Percentiles rank a stretch among this genome's conserved stretches.
phyloP scores from a whole-genome alignment of 176 grass and related monocot genomes.

The Triticum urartu region DNA sequence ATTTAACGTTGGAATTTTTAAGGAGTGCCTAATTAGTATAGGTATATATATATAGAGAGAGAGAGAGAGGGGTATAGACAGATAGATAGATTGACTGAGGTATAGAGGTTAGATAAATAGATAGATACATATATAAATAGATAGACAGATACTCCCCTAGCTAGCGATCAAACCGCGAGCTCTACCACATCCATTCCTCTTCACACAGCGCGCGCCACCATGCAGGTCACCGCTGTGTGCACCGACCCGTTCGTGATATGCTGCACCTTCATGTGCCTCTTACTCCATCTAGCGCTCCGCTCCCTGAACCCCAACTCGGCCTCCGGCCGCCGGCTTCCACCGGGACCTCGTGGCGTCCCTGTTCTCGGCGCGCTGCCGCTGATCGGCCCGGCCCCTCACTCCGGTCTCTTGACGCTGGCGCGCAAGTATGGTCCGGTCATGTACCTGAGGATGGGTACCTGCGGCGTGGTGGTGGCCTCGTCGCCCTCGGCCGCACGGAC shows the following conservation, averaged over 20 bases:
- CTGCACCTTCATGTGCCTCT: slow-evolving; percentile 52
- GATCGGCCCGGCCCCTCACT: slow-evolving; percentile 67
- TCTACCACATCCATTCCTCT: no score
- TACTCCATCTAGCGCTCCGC: slow-evolving; percentile 60
- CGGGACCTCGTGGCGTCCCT: slow-evolving; percentile 50
- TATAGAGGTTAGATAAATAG: no score
- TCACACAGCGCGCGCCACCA: background rate
- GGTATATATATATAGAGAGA: no score
- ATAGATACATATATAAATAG: no score
- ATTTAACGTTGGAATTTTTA: no score
- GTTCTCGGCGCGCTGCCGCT: slow-evolving; percentile 71
- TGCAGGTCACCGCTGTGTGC: slow-evolving; percentile 33
- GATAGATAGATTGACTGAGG: no score
- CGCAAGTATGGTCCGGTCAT: slow-evolving; percentile 59
- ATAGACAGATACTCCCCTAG: no score
- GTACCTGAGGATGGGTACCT: slow-evolving; percentile 39
- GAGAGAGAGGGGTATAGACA: no score
- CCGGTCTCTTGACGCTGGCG: slow-evolving; percentile 59
- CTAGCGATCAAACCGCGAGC: no score
- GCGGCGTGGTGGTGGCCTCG: slow-evolving; percentile 63
- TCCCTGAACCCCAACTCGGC: background rate
- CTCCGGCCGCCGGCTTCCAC: slow-evolving; percentile 30
- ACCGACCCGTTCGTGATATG: slow-evolving; percentile 54
- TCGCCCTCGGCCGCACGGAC: slow-evolving; percentile 48
- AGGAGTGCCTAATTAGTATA: no score